Conservation (phyloP, 805 yeast species). For the Komagataella pastoris region DNA sequence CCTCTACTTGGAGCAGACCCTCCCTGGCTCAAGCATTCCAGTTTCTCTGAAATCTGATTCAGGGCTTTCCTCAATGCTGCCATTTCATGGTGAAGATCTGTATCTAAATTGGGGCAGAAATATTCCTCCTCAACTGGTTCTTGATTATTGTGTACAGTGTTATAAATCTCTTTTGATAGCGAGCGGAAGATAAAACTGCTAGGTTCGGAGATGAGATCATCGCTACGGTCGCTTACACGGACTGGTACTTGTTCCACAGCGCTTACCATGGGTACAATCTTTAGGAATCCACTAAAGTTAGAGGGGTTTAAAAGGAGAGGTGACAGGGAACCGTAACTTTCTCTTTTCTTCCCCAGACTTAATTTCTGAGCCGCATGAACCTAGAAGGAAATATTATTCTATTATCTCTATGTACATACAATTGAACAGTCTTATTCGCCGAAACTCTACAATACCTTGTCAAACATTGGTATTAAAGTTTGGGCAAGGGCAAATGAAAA, state of each 20-base stretch:
- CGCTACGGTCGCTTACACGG: background rate
- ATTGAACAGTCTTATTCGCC: conserved; percentile 4
- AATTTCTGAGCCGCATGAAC: background rate
- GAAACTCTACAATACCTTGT: conserved; percentile 37
- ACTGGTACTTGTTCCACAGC: background rate
- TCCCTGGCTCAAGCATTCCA: background rate
- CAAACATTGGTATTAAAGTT: conserved; percentile 92
- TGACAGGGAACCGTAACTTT: background rate
- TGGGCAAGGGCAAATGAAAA: conserved; percentile 98
- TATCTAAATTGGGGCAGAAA: background rate
- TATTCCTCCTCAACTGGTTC: background rate
- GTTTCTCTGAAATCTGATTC: background rate
- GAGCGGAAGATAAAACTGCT: background rate
- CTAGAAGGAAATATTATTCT: background rate
- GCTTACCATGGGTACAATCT: background rate
- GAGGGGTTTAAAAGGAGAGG: background rate
- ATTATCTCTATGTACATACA: background rate
- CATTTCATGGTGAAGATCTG: background rate
- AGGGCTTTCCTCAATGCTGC: background rate
- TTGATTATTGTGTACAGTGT: background rate
- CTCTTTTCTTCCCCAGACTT: background rate
- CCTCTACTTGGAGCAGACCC: background rate
- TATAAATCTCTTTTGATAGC: background rate
- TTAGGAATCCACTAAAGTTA: background rate
- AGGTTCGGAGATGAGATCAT: background rate